These are phyloP conservation scores for Lipomyces spencermartinsiae DNA, from an alignment of 805 yeast genomes.

Conservation along the genomic window DNA sequence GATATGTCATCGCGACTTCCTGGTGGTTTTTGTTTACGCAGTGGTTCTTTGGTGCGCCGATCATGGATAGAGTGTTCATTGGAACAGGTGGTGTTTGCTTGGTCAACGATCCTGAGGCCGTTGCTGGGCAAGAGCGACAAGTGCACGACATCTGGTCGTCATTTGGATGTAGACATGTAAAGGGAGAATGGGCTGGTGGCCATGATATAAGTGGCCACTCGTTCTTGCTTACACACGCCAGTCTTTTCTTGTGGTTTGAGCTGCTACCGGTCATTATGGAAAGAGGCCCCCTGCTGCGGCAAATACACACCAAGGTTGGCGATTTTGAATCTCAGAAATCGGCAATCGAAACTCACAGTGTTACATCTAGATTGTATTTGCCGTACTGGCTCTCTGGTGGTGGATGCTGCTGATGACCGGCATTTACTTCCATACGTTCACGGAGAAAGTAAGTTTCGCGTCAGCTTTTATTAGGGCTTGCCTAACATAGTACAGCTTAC, in stretches of 20 bases:
- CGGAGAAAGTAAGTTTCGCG: constrained; percentile 58
- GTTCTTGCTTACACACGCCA: constrained; percentile 72
- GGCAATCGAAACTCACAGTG: background rate
- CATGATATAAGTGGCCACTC: constrained; percentile 97
- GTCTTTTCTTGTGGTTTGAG: constrained; percentile 72
- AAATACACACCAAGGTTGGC: constrained; percentile 34
- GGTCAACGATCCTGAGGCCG: constrained; percentile 24
- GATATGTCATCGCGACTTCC: constrained; percentile 62
- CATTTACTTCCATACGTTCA: constrained; percentile 79
- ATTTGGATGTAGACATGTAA: constrained; percentile 59
- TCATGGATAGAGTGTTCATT: constrained; percentile 85
- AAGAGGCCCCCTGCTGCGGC: constrained; percentile 39
- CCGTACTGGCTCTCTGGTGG: constrained; percentile 66
- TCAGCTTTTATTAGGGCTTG: background rate
- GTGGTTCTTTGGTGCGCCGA: constrained; percentile 81
- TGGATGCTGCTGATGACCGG: constrained; percentile 88
- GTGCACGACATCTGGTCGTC: constrained; percentile 43
- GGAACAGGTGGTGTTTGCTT: constrained; percentile 83
- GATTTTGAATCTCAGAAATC: background rate
- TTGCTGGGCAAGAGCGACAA: constrained; percentile 22
- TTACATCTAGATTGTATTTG: constrained; percentile 42
- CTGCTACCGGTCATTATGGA: constrained; percentile 50
- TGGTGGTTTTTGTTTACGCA: constrained; percentile 92
- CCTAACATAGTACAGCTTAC: constrained; percentile 21
- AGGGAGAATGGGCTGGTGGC: constrained; percentile 81